Percentiles rank a stretch among this genome's conserved stretches.
These are phyloP conservation scores for Leccinum laetum DNA, from an alignment of 1,284 basidiomycete species.

Conservation along the genomic window DNA sequence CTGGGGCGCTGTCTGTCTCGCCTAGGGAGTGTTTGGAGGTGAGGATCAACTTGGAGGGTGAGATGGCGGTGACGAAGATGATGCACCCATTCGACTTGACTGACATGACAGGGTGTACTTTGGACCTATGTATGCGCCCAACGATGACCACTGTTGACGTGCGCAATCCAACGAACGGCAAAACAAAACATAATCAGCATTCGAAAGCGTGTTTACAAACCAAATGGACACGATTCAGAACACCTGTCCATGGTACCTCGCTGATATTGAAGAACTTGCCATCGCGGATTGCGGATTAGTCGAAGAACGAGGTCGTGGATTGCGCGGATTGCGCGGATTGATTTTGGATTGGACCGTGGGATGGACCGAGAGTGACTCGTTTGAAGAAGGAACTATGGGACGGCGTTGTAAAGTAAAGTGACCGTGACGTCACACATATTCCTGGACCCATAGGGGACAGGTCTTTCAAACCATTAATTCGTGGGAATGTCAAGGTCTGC, in stretches of 20 bases:
- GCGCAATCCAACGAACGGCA: not conserved
- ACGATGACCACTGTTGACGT: slow-evolving; percentile 69
- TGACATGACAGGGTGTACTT: slow-evolving; percentile 80
- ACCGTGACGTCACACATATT: not conserved
- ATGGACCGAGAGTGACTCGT: slow-evolving; percentile 13
- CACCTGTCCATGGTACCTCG: slow-evolving; percentile 94
- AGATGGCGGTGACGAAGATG: slow-evolving; percentile 92
- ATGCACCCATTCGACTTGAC: slow-evolving; percentile 99
- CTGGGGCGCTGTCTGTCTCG: slow-evolving; percentile 32
- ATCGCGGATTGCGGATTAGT: slow-evolving; percentile 62
- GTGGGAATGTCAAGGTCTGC: no score
- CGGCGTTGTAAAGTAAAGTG: no score
- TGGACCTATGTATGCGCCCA: slow-evolving; percentile 70
- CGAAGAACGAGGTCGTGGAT: slow-evolving; percentile 51
- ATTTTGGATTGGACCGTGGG: slow-evolving; percentile 17
- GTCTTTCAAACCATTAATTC: no score
- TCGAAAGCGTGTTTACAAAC: not conserved
- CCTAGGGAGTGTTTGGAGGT: slow-evolving; percentile 95
- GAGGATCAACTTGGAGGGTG: slow-evolving; percentile 74
- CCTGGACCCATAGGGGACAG: no score
- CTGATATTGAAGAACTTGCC: slow-evolving; percentile 97
- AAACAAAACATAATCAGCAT: not conserved
- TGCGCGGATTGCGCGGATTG: slow-evolving; percentile 1
- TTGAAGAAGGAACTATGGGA: slow-evolving; percentile 15
- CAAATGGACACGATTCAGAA: slow-evolving; percentile 39